Evolutionary conservation across 192 early-diverging fungal species (phyloP), one percentile per base, ranked within the genome.

Genomic region (Dispira parvispora): DNA sequence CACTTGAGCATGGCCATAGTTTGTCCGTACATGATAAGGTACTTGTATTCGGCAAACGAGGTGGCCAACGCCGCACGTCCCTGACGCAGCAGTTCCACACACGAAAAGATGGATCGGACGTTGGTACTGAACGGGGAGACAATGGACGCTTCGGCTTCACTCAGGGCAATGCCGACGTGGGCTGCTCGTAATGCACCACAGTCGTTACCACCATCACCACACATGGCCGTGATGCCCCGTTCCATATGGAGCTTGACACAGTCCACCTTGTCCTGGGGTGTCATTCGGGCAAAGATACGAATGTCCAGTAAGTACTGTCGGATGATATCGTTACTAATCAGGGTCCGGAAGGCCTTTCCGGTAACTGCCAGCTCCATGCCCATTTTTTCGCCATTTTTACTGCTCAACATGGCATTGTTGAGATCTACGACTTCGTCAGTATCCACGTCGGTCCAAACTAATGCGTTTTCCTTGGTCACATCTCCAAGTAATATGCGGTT

Each of bases 181-280:
- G 87, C 82, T 8, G 85, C 84, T 21, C 86, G 80, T 55, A 91
- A 66, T 9, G 89, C 89, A 46, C 86, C 89, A 64, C 84, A 84
- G 70, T 91, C 89, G 70, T 91, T 91, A 27, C 86, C 86, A 69
- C 87, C 89, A 64, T 91, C 89, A 63, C 89, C 89, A 69, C 87
- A 89, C 89, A 91, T 91, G 54, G 82, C 87, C 12, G 85, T 85
- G 43, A 91, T 79, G 2, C 75, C 79, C 13, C 82, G 78, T 67
- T 85, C 85, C 87, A 91, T 89, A 60, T 88, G 87, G 45, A 83
- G 62, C 47, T 80, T 73, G 28, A 90, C 85, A 62, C 82, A 84
- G 45, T 75, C 66, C 21, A 87, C 81, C 74, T 90, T 90, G 71
- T 85, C 83, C 13, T 80, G 76, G 6, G 88, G 88, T 57, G 83